Evolutionary conservation across 2,329 filamentous ascomycete genomes (phyloP).

Genomic region (Stagonosporopsis chrysanthemi): DNA sequence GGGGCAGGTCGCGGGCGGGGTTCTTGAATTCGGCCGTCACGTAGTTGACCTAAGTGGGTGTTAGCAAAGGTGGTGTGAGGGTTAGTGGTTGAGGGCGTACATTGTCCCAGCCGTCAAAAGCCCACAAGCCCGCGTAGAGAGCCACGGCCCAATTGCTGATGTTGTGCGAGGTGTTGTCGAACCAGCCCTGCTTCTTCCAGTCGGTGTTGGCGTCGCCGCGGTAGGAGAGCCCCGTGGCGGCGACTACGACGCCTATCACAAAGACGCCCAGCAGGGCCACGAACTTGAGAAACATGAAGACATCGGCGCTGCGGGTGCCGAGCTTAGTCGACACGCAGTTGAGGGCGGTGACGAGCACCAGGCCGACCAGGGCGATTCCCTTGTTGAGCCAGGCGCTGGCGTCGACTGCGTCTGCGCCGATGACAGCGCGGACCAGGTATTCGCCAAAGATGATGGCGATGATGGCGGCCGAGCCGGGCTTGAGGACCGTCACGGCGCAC

Average conservation of each 20-base stretch:
- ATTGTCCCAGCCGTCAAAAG: slow-evolving; percentile 99
- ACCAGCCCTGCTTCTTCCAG: slow-evolving; percentile 91
- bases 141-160: slow-evolving; percentile 91
- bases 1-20: slow-evolving; percentile 84
- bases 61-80: slow-evolving; percentile 24
- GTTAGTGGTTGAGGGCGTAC: slow-evolving; percentile 55
- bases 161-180: slow-evolving; percentile 81
- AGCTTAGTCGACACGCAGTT: slow-evolving; percentile 92
- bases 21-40: slow-evolving; percentile 97
- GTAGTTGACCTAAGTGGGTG: slow-evolving; percentile 78
- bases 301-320: slow-evolving; percentile 84
- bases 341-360: slow-evolving; percentile 78
- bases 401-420: slow-evolving; percentile 83
- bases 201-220: slow-evolving; percentile 77
- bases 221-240: slow-evolving; percentile 81
- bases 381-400: slow-evolving; percentile 91
- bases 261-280: slow-evolving; percentile 86
- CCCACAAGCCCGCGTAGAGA: slow-evolving; percentile 94
- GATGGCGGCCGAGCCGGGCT: slow-evolving; percentile 92
- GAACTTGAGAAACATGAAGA: slow-evolving; percentile 98
- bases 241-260: slow-evolving; percentile 87
- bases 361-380: slow-evolving; percentile 77
- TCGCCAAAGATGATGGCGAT: slow-evolving; percentile 98
- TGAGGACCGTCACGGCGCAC: slow-evolving; percentile 92
- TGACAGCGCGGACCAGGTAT: slow-evolving; percentile 87